Conservation (phyloP, 2,329 filamentous ascomycete species). For the Lanzia echinophila region DNA sequence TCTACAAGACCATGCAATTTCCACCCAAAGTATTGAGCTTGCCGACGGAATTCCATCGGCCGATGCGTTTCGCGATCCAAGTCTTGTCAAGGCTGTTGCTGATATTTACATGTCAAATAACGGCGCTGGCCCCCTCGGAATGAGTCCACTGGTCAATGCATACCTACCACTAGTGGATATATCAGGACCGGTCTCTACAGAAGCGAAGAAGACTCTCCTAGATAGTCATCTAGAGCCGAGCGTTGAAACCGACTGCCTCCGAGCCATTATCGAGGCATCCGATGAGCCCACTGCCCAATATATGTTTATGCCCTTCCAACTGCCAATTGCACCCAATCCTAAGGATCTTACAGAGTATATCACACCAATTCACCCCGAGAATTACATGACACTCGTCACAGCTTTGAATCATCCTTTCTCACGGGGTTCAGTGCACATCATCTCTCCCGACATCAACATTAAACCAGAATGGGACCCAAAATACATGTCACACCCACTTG, state of each 20-base stretch:
- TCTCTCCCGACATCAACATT: conserved; percentile 32
- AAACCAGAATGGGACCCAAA: conserved; percentile 45
- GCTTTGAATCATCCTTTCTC: conserved; percentile 51
- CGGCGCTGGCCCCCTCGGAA: neutral
- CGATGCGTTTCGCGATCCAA: neutral
- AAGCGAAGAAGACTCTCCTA: neutral
- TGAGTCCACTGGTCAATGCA: neutral
- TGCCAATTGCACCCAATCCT: neutral
- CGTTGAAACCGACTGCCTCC: neutral
- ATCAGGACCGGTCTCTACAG: neutral
- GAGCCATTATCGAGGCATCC: neutral
- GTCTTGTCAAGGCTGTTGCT: neutral
- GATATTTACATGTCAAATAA: neutral
- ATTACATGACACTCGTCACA: conserved; percentile 30
- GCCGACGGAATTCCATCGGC: neutral
- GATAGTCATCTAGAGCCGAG: neutral
- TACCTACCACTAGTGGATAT: neutral
- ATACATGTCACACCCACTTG: conserved; percentile 42
- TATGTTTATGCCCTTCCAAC: neutral
- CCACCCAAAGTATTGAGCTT: neutral
- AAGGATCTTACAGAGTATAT: neutral
- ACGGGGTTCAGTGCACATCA: conserved; percentile 51
- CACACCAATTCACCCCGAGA: neutral
- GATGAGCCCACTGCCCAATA: neutral
- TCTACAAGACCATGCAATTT: conserved; percentile 4